Conservation (phyloP, 768 basidiomycete genomes). For the Tricholoma terreum region DNA sequence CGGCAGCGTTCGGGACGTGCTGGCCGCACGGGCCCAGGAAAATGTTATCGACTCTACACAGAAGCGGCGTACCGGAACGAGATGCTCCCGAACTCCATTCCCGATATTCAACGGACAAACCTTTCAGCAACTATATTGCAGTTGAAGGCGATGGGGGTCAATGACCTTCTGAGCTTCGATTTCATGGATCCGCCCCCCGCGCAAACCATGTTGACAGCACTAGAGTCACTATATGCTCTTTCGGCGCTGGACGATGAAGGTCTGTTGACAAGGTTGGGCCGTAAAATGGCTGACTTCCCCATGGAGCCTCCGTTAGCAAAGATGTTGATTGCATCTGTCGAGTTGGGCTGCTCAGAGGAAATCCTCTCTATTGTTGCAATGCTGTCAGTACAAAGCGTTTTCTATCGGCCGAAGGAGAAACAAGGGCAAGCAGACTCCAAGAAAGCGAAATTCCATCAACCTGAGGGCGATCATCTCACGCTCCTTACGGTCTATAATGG, state of each 20-base stretch:
- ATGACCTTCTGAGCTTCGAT: constrained; percentile 95
- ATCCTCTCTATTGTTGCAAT: constrained; percentile 97
- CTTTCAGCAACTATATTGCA: constrained; percentile 89
- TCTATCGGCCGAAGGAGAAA: constrained; percentile 99
- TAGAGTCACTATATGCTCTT: constrained; percentile 91
- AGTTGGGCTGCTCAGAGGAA: constrained; percentile 97
- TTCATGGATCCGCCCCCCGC: constrained; percentile 99
- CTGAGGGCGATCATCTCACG: constrained; percentile 95
- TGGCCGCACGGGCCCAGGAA: constrained; percentile 96
- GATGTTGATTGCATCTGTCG: constrained; percentile 97
- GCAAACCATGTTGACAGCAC: constrained; percentile 93
- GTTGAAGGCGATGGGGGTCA: constrained; percentile 98
- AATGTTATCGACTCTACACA: constrained; percentile 96
- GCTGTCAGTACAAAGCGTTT: constrained; percentile 94
- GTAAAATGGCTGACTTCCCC: constrained; percentile 99
- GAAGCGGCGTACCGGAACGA: constrained; percentile 98
- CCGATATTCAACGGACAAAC: constrained; percentile 96
- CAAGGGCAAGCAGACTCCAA: constrained; percentile 99
- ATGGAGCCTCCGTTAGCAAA: constrained; percentile 96
- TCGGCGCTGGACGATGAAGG: constrained; percentile 98
- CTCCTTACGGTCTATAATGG: constrained; percentile 95
- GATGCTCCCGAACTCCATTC: constrained; percentile 96
- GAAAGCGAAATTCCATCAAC: constrained; percentile 99
- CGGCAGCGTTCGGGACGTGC: constrained; percentile 95
- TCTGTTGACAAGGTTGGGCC: constrained; percentile 85